Base-by-base conservation (phyloP, 495 filamentous ascomycete genomes). In the Filosporella fistucella region DNA sequence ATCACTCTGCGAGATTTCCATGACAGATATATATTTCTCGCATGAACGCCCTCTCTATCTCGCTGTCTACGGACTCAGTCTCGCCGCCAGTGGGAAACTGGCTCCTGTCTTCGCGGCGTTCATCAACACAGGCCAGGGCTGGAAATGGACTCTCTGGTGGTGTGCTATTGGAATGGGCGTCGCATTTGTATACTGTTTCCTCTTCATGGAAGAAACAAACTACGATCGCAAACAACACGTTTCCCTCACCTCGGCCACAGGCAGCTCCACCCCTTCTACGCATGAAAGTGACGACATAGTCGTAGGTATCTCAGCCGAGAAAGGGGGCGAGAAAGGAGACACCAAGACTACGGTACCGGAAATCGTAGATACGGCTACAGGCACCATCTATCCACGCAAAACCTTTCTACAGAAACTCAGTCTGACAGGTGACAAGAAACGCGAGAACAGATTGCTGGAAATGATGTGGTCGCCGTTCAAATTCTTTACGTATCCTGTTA, bases 1-100 rank as follows among this genome's bases (percentile, higher is more conserved):
- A 63, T 75, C 76, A 11, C 65, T 82, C 8, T 78, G 72, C 5
- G 80, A 83, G 57, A 78, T 78, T n/a, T 71, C 65, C 8, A 72
- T 84, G 24, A 78, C 80, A 2, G 82, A 86, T 52, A 68, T 84
- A 63, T 82, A 78, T 56, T 86, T 85, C 58, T 77, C 77, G 10
- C 82, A 86, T 53, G 73, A 86, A 53, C 71, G 80, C 12, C 82
- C 80, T n/a, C 73, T 73, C 4, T 85, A 83, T 55, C 78, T 86
- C 68, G 80, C 72, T 6, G 57, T 84, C 11, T 86, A 86, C 55
- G 80, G 73, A 1, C 75, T 82, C 48, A 72, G 73, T 33, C 64
- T 86, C 13, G 76, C 72, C 5, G 80, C 80, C 8, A 81, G 77
- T 49, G 84, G 79, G 55, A 85, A 75, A 25, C 58, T 77, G 6